These are phyloP conservation scores for Penicillium olsonii DNA, from an alignment of 2,329 filamentous ascomycete genomes.

Conservation along the genomic window DNA sequence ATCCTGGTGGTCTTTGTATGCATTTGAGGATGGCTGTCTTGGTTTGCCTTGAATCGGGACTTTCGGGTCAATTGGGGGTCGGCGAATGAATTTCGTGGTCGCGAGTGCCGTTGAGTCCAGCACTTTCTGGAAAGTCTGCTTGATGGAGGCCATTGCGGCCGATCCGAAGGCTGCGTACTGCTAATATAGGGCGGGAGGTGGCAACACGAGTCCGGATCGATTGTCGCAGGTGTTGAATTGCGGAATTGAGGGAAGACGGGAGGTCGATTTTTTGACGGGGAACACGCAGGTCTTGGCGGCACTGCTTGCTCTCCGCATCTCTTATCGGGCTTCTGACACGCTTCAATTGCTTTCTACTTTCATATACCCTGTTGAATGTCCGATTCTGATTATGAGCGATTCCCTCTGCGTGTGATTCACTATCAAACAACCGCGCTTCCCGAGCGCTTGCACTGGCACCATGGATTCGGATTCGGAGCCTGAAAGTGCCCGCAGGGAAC, in stretches of 20 bases:
- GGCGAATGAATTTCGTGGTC: slow-evolving; percentile 38
- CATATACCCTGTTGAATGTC: background rate
- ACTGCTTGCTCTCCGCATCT: slow-evolving; percentile 25
- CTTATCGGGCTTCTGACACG: slow-evolving; percentile 19
- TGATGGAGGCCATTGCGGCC: slow-evolving; percentile 40
- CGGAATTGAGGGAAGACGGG: slow-evolving; percentile 21
- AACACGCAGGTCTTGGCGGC: slow-evolving; percentile 26
- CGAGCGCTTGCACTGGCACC: slow-evolving; percentile 10
- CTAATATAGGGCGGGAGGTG: slow-evolving; percentile 4
- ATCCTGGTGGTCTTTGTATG: slow-evolving; percentile 40
- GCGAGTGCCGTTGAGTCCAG: slow-evolving; percentile 44
- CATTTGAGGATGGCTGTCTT: slow-evolving; percentile 43
- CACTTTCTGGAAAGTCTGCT: slow-evolving; percentile 36
- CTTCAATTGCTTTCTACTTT: slow-evolving; percentile 11
- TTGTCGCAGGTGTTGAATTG: slow-evolving; percentile 14
- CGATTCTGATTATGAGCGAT: slow-evolving; percentile 21
- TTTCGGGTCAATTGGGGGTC: slow-evolving; percentile 36
- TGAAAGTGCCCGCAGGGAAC: slow-evolving; percentile 42
- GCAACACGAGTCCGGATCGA: slow-evolving; percentile 18
- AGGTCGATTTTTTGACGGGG: slow-evolving; percentile 39
- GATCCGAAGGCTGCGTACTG: slow-evolving; percentile 17
- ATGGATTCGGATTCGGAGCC: slow-evolving; percentile 20
- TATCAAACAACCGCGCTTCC: slow-evolving; percentile 2
- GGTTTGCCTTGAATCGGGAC: slow-evolving; percentile 45
- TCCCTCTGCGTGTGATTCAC: background rate